Base-by-base conservation (phyloP, 768 basidiomycete species). In the Mycena capillaripes region DNA sequence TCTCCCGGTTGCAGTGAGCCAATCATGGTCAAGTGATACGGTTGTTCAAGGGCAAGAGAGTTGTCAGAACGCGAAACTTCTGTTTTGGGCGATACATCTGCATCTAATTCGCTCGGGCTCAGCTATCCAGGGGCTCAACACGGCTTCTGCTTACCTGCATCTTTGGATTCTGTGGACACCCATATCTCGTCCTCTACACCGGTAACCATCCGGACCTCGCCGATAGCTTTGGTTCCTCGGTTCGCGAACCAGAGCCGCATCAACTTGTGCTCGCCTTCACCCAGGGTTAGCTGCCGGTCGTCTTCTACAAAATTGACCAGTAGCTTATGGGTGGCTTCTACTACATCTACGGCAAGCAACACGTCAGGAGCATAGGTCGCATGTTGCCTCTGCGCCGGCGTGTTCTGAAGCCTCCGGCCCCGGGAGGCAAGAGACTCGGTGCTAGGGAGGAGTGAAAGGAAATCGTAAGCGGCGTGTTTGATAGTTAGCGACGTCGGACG, bases 341-440 rank as follows among this genome's bases (percentile, higher is more conserved):
- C 88, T 14, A 98, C 88, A 14, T 90, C 85, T 7, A 93, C 84
- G 40, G 83, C 84, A 74, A 95, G 85, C 36, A 88, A 76, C 9
- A 88, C 79, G 78, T 97, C 93, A 12, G 91, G 86, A 12, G 91
- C 92, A 78, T 97, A 97, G 2, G 89, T 89, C 14, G 90, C 89
- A 32, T 79, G 86, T 73, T 92, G 90, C 55, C 92, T 85, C 75
- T 97, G 94, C 17, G 88, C 83, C 34, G 88, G 86, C 3, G 96
- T 96, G 63, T 91, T 89, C 62, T 97, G 90, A 14, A 98, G 84
- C 60, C 96, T 86, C 53, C 86, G 89, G 17, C 97, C 96, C n/a
- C 90, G 91, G 38, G 85, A 86, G 11, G 89, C 85, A 3, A 97
- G 85, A 1, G 90, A 82, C 79, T 97, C 96, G 0, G 79, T 85